A percentile compares a stretch with the other conserved stretches of the same genome.
Evolutionary conservation across 75 land plant species (phyloP).

Genomic region (Picea glauca): DNA sequence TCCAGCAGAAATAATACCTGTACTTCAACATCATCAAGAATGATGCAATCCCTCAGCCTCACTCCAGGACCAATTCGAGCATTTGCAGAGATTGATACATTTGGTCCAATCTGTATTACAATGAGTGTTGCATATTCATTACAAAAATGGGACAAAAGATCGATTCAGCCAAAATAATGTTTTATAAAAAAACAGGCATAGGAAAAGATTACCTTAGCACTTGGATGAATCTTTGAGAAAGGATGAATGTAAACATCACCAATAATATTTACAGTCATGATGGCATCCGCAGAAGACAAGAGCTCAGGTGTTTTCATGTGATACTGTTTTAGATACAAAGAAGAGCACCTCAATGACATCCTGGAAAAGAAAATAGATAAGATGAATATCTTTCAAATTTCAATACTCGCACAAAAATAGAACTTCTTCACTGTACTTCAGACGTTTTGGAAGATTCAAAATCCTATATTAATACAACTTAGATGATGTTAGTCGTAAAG

Average conservation of each 20-base stretch:
- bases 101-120: slow-evolving; percentile 41
- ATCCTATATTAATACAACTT: not conserved
- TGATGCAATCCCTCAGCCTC: slow-evolving; percentile 46
- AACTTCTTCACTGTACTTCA: not conserved
- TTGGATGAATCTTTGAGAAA: slow-evolving; percentile 49
- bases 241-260: slow-evolving; percentile 59
- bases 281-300: slow-evolving; percentile 36
- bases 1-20: slow-evolving; percentile 23
- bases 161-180: not conserved
- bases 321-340: slow-evolving; percentile 44
- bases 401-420: not conserved
- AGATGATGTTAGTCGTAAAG: not conserved
- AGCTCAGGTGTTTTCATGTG: slow-evolving; percentile 36
- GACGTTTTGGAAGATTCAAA: not conserved
- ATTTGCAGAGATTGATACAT: slow-evolving; percentile 56
- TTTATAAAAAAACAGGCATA: not conserved
- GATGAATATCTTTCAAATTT: not conserved
- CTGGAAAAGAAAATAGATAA: slow-evolving; percentile 18
- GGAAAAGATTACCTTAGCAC: slow-evolving; percentile 37
- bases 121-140: not conserved
- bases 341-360: slow-evolving; percentile 51
- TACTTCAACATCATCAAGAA: slow-evolving; percentile 50
- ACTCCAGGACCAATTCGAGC: slow-evolving; percentile 59
- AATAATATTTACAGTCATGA: slow-evolving; percentile 21
- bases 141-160: not conserved